Conservation (phyloP, 805 yeast genomes). For the Wickerhamiella azyma region DNA sequence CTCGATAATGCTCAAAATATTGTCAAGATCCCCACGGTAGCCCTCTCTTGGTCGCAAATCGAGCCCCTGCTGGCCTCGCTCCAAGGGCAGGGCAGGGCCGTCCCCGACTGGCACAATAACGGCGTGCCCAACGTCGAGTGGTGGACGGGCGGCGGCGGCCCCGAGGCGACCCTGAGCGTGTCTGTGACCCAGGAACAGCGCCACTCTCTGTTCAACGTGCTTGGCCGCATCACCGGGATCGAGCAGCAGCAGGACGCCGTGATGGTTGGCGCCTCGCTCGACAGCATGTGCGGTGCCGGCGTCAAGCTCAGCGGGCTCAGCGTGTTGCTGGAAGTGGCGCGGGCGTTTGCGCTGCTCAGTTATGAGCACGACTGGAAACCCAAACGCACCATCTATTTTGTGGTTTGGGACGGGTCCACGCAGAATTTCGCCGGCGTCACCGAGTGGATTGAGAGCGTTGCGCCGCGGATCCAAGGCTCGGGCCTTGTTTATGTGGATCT, state of each 20-base stretch:
- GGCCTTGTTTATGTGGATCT: conserved; percentile 64
- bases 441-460: conserved; percentile 51
- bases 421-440: conserved; percentile 78
- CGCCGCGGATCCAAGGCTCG: conserved; percentile 41
- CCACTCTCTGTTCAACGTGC: conserved; percentile 65
- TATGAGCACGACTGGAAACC: conserved; percentile 68
- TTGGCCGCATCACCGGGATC: conserved; percentile 64
- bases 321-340: conserved; percentile 54
- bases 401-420: conserved; percentile 70
- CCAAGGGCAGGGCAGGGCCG: conserved; percentile 29
- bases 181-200: conserved; percentile 32
- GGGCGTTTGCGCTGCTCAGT: conserved; percentile 50
- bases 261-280: conserved; percentile 73
- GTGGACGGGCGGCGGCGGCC: conserved; percentile 33
- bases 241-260: conserved; percentile 57
- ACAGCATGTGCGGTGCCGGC: conserved; percentile 66
- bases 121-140: conserved; percentile 28
- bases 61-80: conserved; percentile 29
- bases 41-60: conserved; percentile 66
- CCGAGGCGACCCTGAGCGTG: conserved; percentile 25
- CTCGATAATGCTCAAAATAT: conserved; percentile 41
- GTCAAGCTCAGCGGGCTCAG: conserved; percentile 60
- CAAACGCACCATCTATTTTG: conserved; percentile 64
- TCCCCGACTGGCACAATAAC: conserved; percentile 25
- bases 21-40: conserved; percentile 63